Conservation (phyloP, 202 grass and related monocot species). For the Dendrocalamus latiflorus region DNA sequence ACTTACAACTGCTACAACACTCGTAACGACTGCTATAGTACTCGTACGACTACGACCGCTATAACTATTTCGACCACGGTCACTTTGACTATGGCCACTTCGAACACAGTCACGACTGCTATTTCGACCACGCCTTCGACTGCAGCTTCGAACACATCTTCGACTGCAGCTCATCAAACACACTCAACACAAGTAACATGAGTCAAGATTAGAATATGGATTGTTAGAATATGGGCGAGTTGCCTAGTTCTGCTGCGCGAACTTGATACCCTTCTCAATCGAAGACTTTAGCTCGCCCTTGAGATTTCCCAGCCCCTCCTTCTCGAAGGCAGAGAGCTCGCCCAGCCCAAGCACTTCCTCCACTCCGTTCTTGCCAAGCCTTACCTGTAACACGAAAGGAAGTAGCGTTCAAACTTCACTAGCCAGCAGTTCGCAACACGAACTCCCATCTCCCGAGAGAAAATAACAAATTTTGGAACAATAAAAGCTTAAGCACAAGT, state of each 20-base stretch:
- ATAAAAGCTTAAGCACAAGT: background rate
- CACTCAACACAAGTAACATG: too few species aligned
- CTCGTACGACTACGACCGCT: too few species aligned
- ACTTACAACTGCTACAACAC: too few species aligned
- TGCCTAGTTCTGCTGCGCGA: constrained; percentile 49
- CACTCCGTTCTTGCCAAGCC: constrained; percentile 77
- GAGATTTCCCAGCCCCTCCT: constrained; percentile 65
- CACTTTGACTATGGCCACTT: too few species aligned
- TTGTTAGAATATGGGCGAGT: background rate
- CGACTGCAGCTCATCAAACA: too few species aligned
- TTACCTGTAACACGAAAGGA: constrained; percentile 50
- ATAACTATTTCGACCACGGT: too few species aligned
- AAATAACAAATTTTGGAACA: background rate
- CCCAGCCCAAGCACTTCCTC: constrained; percentile 84
- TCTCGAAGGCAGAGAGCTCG: constrained; percentile 64
- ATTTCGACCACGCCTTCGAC: too few species aligned
- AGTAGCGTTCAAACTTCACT: background rate
- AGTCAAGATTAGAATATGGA: too few species aligned
- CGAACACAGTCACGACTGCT: too few species aligned
- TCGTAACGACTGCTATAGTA: too few species aligned
- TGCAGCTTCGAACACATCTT: too few species aligned
- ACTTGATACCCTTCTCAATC: constrained; percentile 92
- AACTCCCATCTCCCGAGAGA: background rate
- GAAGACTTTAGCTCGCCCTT: constrained; percentile 80
- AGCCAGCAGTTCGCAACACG: background rate